Evolutionary conservation across 1,284 basidiomycete genomes (phyloP).

Genomic region (Vanrija pseudolonga): DNA sequence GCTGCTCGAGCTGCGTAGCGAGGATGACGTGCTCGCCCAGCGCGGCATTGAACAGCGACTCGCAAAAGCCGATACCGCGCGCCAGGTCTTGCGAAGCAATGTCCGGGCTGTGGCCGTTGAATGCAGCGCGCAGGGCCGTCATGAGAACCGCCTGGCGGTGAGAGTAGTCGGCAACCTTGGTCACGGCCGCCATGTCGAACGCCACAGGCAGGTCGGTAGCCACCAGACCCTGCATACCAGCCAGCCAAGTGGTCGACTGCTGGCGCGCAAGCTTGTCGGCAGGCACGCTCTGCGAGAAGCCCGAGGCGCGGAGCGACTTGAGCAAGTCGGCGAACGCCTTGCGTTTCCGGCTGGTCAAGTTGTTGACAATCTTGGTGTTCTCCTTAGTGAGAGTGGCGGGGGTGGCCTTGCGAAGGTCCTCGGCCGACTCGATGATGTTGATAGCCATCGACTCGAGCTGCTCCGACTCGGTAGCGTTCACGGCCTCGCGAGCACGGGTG

Average conservation of each 20-base stretch:
- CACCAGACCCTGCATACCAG: constrained; percentile 49
- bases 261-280: constrained; percentile 67
- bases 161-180: constrained; percentile 63
- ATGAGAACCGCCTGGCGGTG: constrained; percentile 65
- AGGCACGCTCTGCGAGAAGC: constrained; percentile 69
- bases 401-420: constrained; percentile 59
- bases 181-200: constrained; percentile 19
- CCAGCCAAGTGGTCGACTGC: constrained; percentile 62
- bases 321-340: constrained; percentile 89
- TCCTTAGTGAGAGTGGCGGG: constrained; percentile 60
- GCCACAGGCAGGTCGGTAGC: constrained; percentile 15
- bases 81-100: constrained; percentile 79
- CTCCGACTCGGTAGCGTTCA: constrained; percentile 9
- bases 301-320: constrained; percentile 79
- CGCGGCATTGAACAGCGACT: constrained; percentile 68
- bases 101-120: constrained; percentile 73
- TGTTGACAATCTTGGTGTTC: constrained; percentile 70
- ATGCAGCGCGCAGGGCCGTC: constrained; percentile 62
- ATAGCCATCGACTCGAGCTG: constrained; percentile 62
- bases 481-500: constrained; percentile 21
- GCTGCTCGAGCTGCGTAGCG: constrained; percentile 3
- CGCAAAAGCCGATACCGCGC: constrained; percentile 71
- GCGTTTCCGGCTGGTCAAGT: constrained; percentile 71
- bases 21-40: constrained; percentile 50
- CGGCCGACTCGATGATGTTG: constrained; percentile 70